These are phyloP conservation scores for Apiospora hydei DNA, from an alignment of 2,329 filamentous ascomycete genomes.

Conservation along the genomic window DNA sequence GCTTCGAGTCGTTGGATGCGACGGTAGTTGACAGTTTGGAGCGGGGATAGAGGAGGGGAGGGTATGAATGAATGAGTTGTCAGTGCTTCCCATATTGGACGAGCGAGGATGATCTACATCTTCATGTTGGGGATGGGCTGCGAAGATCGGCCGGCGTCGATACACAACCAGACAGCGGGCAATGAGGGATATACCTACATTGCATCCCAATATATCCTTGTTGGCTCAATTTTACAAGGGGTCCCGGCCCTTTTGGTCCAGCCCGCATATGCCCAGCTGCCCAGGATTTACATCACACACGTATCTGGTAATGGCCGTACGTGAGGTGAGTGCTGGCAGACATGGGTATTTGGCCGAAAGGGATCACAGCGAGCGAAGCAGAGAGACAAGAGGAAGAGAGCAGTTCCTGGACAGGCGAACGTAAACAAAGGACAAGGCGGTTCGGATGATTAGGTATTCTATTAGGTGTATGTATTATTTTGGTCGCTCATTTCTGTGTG, in stretches of 20 bases:
- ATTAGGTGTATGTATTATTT: conserved; percentile 16
- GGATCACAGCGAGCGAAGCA: neutral
- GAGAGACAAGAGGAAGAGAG: neutral
- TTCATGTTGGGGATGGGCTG: neutral
- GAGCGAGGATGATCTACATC: neutral
- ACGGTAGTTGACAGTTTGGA: neutral
- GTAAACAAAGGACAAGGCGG: neutral
- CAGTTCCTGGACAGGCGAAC: neutral
- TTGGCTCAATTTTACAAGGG: neutral
- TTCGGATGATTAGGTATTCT: conserved; percentile 13
- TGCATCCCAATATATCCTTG: neutral
- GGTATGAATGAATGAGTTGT: conserved; percentile 6
- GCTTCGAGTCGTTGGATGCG: neutral
- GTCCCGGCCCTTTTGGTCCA: neutral
- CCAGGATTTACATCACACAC: neutral
- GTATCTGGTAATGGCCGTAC: neutral
- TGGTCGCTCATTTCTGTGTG: neutral
- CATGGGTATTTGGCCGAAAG: neutral
- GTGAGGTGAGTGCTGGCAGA: neutral
- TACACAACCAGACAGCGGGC: neutral
- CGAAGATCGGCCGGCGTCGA: neutral
- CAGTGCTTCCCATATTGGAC: neutral
- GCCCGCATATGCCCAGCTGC: neutral
- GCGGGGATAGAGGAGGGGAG: neutral
- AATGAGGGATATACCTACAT: neutral